Percentiles rank a stretch among this genome's conserved stretches.
phyloP scores from a whole-genome alignment of 2,329 filamentous ascomycete genomes.

The Colletotrichum navitas region DNA sequence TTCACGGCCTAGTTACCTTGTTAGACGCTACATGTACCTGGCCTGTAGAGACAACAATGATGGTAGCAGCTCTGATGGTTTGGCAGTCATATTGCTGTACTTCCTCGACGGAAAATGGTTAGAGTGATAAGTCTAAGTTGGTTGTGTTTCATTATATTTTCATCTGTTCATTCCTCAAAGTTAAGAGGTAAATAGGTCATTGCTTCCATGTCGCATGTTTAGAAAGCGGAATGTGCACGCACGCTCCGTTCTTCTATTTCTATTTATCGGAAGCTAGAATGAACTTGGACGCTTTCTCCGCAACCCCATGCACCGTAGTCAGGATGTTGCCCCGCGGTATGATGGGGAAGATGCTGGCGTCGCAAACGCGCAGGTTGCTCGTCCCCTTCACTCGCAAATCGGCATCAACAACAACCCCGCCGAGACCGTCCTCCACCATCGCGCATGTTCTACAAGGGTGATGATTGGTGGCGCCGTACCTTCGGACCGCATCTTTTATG shows the following conservation, averaged over 20 bases:
- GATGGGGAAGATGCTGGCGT: constrained; percentile 42
- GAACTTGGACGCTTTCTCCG: constrained; percentile 25
- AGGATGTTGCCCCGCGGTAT: constrained; percentile 40
- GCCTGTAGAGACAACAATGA: no score
- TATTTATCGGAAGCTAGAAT: background rate
- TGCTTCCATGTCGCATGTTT: no score
- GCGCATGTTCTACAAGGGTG: constrained; percentile 29
- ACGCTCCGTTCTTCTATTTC: background rate
- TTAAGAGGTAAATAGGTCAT: no score
- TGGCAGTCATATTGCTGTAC: no score
- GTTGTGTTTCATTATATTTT: no score
- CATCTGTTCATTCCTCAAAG: no score
- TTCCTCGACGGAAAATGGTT: no score
- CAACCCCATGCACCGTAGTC: constrained; percentile 42
- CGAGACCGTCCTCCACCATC: constrained; percentile 34
- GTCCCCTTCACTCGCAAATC: constrained; percentile 38
- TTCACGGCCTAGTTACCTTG: no score
- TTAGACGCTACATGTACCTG: no score
- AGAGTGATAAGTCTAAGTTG: no score
- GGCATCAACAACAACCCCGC: constrained; percentile 38
- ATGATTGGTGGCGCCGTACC: constrained; percentile 5
- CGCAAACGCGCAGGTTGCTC: constrained; percentile 40
- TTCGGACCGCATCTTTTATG: background rate
- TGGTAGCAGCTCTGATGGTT: no score
- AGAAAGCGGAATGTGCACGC: no score